Base-by-base conservation (phyloP, 2,329 filamentous ascomycete species). In the Pestalotiopsis sp. region DNA sequence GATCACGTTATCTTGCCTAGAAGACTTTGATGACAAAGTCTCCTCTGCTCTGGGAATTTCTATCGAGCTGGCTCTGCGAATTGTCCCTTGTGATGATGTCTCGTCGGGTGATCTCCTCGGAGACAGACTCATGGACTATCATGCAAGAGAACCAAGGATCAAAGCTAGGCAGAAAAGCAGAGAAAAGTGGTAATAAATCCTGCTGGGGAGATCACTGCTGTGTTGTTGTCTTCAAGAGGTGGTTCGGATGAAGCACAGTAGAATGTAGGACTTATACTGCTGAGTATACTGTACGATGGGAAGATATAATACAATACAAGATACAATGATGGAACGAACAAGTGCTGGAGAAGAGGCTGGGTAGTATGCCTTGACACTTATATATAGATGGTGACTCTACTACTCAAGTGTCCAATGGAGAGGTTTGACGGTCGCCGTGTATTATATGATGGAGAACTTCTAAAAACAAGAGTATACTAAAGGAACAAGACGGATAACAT, bases 11-110 rank as follows among this genome's bases (percentile, higher is more conserved):
- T 52, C 44, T 5, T 52, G 20, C 6, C 44, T 20, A 5, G 30
- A 24, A 52, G 38, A 44, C 11, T 17, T 38, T 44, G 30, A 17
- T 11, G 26, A 17, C 13, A 11, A 56, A 60, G 60, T 48, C 38
- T 55, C 17, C 38, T 6, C 35, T 62, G 10, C 35, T 20, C n/a
- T 3, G 2, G 11, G 3, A 17, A 52, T 9, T n/a, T 59, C 20
- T 59, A 10, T 14, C 26, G 20, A 4, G 22, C 4, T 58, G 35
- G 6, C 38, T 55, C 38, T 56, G 7, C 22, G 35, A 38, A 68
- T 40, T 10, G 67, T 68, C 55, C 66, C 67, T 66, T 64, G 64
- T 9, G 67, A 68, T 58, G 67, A 68, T 48, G 64, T 52, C 26
- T 55, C 24, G 44, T 61, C 64, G 22, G 64, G 56, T 17, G 26